Conservation (phyloP, 345 rosid species). For the Viola odorata region DNA sequence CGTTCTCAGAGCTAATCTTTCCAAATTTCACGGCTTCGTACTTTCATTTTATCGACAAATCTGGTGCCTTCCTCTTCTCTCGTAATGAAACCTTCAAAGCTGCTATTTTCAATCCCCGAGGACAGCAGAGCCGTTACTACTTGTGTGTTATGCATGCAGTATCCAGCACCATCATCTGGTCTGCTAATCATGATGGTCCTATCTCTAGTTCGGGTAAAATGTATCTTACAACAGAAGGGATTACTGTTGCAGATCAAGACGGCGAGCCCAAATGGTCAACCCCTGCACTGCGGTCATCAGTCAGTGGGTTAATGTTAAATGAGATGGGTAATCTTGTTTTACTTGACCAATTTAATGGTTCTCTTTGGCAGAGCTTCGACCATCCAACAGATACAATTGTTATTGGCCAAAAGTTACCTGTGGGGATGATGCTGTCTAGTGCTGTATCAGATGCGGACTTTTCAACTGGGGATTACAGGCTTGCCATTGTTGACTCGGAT, state of each 20-base stretch:
- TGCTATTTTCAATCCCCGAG: conserved; percentile 48
- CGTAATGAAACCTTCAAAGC: conserved; percentile 54
- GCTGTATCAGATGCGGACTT: conserved; percentile 41
- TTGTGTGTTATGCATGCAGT: conserved; percentile 57
- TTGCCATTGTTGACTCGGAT: conserved; percentile 42
- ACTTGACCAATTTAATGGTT: conserved; percentile 47
- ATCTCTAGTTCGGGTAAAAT: conserved; percentile 54
- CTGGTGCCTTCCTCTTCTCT: conserved; percentile 62
- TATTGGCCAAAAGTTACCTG: conserved; percentile 48
- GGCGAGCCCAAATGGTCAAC: conserved; percentile 60
- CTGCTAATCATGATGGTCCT: conserved; percentile 69
- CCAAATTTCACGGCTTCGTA: conserved; percentile 71
- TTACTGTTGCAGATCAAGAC: conserved; percentile 42
- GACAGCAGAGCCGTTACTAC: conserved; percentile 43
- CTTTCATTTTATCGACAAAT: conserved; percentile 37
- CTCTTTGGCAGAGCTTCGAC: conserved; percentile 79
- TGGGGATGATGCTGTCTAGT: conserved; percentile 38
- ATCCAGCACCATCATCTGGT: conserved; percentile 64
- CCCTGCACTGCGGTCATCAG: conserved; percentile 47
- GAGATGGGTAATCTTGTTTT: conserved; percentile 75
- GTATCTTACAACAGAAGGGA: conserved; percentile 52
- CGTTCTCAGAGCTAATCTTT: conserved; percentile 39
- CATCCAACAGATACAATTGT: conserved; percentile 73
- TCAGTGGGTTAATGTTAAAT: conserved; percentile 38
- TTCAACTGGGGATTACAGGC: conserved; percentile 56